Conservation (phyloP, 495 filamentous ascomycete species). For the Pseudevernia furfuracea region DNA sequence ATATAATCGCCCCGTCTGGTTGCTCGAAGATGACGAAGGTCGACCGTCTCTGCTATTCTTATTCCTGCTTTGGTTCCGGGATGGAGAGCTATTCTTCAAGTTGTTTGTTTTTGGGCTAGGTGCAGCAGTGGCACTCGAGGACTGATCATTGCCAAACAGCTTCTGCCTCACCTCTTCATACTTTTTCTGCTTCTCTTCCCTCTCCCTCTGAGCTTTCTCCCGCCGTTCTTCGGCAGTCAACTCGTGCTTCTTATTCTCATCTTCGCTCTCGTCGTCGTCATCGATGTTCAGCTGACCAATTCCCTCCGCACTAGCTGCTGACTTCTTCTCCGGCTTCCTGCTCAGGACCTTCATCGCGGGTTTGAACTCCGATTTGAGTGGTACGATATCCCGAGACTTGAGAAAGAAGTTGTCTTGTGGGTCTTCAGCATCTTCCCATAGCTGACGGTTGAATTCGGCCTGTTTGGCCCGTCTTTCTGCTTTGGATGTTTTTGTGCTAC, state of each 20-base stretch:
- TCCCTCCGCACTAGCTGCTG: conserved; percentile 44
- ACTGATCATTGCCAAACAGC: conserved; percentile 61
- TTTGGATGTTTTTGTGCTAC: conserved; percentile 51
- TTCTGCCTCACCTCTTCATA: conserved; percentile 80
- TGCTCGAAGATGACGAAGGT: conserved; percentile 41
- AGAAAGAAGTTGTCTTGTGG: conserved; percentile 66
- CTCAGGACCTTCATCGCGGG: conserved; percentile 73
- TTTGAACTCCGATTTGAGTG: conserved; percentile 75
- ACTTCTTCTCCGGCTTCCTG: conserved; percentile 60
- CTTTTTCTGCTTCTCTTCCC: conserved; percentile 78
- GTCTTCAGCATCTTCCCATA: conserved; percentile 80
- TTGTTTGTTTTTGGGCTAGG: conserved; percentile 47
- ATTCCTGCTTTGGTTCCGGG: conserved; percentile 29
- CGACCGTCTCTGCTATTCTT: conserved; percentile 35
- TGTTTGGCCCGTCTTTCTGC: conserved; percentile 74
- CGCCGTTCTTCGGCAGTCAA: conserved; percentile 65
- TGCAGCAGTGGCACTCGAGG: conserved; percentile 40
- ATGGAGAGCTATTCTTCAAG: conserved; percentile 27
- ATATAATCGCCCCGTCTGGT: conserved; percentile 51
- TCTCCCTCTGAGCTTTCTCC: conserved; percentile 62
- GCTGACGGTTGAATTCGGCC: conserved; percentile 66
- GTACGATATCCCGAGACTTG: conserved; percentile 55
- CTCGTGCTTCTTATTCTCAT: conserved; percentile 44
- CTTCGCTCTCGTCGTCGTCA: conserved; percentile 62
- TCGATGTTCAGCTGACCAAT: conserved; percentile 44